Evolutionary conservation across 208 protist species (phyloP), one percentile per base, ranked within the genome.

Genomic region (Leishmania amazonensis): DNA sequence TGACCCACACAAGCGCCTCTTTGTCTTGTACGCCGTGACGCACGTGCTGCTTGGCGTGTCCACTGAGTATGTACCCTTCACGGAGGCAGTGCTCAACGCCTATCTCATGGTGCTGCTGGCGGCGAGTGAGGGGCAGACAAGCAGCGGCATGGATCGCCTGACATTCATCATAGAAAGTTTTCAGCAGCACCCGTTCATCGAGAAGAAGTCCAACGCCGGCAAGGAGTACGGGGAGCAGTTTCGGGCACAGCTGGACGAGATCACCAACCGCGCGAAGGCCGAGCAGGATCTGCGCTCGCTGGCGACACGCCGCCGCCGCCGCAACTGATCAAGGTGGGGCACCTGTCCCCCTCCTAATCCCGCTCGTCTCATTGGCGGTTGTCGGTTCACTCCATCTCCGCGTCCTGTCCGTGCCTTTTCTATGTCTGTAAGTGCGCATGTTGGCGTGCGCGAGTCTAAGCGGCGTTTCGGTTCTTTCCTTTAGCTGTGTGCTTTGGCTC

Each of bases 21-120:
- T 91, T 45, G 87, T 96, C 76, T 71, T 94, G 57, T 97, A 96
- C 87, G 91, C 94, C 49, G 86, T 79, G 38, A 96, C 94, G 42
- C 91, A 89, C 58, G 91, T 93, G 21, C 62, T 97, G 77, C 88
- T 97, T 6, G 88, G 87, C 31, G 88, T 87, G 24, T 82, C 80
- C 67, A 87, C 86, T 75, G 78, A 92, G 35, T 85, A 91, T 73
- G 62, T 88, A 11, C 85, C 62, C 49, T 95, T 90, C 72, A 94
- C 86, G 38, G 88, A 91, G 49, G 85, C 90, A 19, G 78, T 86
- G 47, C 78, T 97, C 9, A 95, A 95, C 64, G 89, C 91, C 24
- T 97, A 91, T 72, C 83, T 96, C 24, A 95, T 97, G 92, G 88
- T 93, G 76, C 85, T 97, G 45, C 87, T 95, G 57, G 91, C 95